Evolutionary conservation across 2,329 filamentous ascomycete species (phyloP).

Genomic region (Colletotrichum sp.): DNA sequence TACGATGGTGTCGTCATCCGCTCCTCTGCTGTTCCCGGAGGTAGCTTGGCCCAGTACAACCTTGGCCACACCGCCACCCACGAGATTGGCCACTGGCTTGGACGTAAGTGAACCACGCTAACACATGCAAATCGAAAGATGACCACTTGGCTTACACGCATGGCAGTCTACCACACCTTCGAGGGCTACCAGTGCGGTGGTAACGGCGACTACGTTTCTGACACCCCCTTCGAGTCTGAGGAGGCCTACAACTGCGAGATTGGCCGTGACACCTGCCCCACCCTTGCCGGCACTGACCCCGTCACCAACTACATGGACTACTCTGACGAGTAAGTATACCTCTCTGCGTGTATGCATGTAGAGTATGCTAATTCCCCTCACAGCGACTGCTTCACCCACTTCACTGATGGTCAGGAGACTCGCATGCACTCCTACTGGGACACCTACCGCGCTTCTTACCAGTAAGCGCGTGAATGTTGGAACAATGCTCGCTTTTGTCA

Average conservation of each 20-base stretch:
- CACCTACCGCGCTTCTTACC: conserved; percentile 28
- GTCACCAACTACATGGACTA: conserved; percentile 47
- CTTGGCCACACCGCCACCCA: conserved; percentile 39
- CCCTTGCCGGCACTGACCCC: conserved; percentile 34
- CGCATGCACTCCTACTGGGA: conserved; percentile 35
- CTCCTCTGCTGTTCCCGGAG: conserved; percentile 40
- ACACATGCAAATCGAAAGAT: not conserved
- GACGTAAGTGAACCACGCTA: conserved; percentile 25
- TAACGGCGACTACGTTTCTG: conserved; percentile 42
- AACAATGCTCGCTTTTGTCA: not conserved
- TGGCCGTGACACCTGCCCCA: conserved; percentile 40
- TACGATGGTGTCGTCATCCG: conserved; percentile 44
- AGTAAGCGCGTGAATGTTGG: not conserved
- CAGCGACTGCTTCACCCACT: conserved; percentile 49
- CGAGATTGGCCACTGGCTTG: conserved; percentile 55
- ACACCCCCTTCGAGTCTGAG: conserved; percentile 43
- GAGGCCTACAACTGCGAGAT: conserved; percentile 38
- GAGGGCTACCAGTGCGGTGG: conserved; percentile 41
- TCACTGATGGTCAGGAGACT: conserved; percentile 44
- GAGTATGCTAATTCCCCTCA: not conserved
- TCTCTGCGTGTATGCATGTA: not conserved
- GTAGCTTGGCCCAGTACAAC: conserved; percentile 36
- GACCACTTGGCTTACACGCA: not conserved
- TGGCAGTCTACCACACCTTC: conserved; percentile 50
- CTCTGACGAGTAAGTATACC: conserved; percentile 41